Conservation (phyloP, 441 rosid species). For the Kokia cookei region DNA sequence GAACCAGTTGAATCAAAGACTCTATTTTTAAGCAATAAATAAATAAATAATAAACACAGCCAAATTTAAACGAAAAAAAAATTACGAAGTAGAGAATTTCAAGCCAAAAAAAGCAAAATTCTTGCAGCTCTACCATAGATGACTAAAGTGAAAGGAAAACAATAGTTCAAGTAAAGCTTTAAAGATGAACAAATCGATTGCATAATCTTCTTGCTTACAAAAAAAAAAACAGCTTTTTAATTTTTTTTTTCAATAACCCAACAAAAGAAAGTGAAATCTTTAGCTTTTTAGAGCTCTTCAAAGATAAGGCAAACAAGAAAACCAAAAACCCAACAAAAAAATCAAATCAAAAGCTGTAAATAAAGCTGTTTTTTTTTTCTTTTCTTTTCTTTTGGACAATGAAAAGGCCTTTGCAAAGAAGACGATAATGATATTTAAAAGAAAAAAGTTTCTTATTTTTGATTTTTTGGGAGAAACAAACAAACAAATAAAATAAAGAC, state of each 20-base stretch:
- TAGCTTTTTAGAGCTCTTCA: not conserved
- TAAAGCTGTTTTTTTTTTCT: not conserved
- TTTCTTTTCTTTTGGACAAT: not conserved
- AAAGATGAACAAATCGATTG: conserved; percentile 8
- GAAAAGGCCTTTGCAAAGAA: not conserved
- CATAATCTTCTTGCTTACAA: conserved; percentile 1
- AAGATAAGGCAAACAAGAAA: not conserved
- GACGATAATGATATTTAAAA: not conserved
- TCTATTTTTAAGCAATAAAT: too few relatives aligned
- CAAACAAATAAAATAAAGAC: not conserved
- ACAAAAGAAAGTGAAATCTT: not conserved
- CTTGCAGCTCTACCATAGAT: conserved; percentile 7
- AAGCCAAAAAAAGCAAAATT: not conserved
- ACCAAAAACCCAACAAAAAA: not conserved
- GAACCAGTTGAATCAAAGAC: not conserved
- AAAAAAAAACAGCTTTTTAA: not conserved
- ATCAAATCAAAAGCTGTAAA: not conserved
- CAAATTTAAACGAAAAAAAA: not conserved
- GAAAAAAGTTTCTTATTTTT: not conserved
- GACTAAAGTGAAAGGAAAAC: conserved; percentile 18
- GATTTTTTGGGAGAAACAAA: not conserved
- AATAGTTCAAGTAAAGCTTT: conserved; percentile 10
- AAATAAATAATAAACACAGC: not conserved
- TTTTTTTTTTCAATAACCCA: not conserved
- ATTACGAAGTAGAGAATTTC: not conserved